Conservation (phyloP, 768 basidiomycete species). For the Gloeophyllum trabeum region DNA sequence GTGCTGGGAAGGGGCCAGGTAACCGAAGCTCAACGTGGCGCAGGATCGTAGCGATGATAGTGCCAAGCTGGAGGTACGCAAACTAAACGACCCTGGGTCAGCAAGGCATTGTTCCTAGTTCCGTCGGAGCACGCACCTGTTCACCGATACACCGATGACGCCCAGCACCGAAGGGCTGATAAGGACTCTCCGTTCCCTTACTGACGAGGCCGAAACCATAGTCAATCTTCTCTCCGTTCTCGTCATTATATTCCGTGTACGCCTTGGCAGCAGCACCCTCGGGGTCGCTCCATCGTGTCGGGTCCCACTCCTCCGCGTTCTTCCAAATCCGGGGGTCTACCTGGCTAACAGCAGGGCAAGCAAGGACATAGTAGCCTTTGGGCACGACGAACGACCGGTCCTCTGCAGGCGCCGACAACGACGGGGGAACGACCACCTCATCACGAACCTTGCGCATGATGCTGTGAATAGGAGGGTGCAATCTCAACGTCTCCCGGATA, state of each 20-base stretch:
- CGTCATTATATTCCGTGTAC: constrained; percentile 62
- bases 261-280: constrained; percentile 77
- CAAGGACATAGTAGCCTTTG: constrained; percentile 81
- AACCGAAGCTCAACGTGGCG: constrained; percentile 68
- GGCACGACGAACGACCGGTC: constrained; percentile 76
- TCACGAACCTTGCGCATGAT: constrained; percentile 88
- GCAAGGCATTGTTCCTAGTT: background rate
- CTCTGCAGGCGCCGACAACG: constrained; percentile 69
- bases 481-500: constrained; percentile 87
- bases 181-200: constrained; percentile 93
- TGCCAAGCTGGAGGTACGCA: constrained; percentile 88
- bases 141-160: constrained; percentile 93
- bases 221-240: constrained; percentile 82
- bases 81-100: constrained; percentile 38
- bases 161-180: constrained; percentile 97
- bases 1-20: constrained; percentile 48
- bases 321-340: constrained; percentile 81
- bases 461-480: constrained; percentile 94
- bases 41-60: constrained; percentile 69
- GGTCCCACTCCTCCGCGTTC: constrained; percentile 62
- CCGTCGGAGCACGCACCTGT: constrained; percentile 32
- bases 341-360: constrained; percentile 81
- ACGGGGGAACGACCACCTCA: constrained; percentile 72
- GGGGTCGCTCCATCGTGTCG: constrained; percentile 75
- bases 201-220: constrained; percentile 93